These are phyloP conservation scores for Cnidoscolus chayamansa DNA, from an alignment of 441 rosid species.

Conservation along the genomic window DNA sequence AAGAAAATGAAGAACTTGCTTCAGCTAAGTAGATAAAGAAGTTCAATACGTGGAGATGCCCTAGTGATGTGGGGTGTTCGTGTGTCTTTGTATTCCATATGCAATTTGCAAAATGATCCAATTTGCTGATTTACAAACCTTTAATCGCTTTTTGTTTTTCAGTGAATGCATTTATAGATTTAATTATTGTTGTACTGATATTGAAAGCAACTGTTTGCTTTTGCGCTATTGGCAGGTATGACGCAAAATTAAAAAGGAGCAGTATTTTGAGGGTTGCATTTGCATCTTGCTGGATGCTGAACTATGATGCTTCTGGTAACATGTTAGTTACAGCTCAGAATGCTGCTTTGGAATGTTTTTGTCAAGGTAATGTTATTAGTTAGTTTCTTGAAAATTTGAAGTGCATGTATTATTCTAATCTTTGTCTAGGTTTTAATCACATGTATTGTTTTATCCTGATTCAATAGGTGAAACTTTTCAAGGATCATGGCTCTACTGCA, in stretches of 20 bases:
- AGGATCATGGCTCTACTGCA: slow-evolving; percentile 22
- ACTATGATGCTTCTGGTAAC: background rate
- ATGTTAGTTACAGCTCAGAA: background rate
- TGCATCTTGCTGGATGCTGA: background rate
- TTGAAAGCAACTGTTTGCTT: background rate
- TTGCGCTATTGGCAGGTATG: background rate
- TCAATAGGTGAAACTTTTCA: background rate
- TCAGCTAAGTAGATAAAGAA: no score
- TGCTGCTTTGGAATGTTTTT: background rate
- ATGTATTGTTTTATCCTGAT: background rate
- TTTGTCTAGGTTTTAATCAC: background rate
- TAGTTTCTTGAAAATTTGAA: background rate
- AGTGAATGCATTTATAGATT: no score
- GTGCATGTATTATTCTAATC: background rate
- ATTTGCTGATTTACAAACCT: no score
- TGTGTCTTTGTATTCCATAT: no score
- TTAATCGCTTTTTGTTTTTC: no score
- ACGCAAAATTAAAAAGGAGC: background rate
- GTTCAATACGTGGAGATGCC: no score
- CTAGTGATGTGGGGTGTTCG: no score
- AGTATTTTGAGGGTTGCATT: background rate
- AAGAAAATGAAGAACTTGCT: no score
- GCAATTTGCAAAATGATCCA: no score
- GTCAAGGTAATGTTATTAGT: background rate
- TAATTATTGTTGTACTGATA: no score